phyloP scores from a whole-genome alignment of 306 rosid species.

The Cucumis sativus region DNA sequence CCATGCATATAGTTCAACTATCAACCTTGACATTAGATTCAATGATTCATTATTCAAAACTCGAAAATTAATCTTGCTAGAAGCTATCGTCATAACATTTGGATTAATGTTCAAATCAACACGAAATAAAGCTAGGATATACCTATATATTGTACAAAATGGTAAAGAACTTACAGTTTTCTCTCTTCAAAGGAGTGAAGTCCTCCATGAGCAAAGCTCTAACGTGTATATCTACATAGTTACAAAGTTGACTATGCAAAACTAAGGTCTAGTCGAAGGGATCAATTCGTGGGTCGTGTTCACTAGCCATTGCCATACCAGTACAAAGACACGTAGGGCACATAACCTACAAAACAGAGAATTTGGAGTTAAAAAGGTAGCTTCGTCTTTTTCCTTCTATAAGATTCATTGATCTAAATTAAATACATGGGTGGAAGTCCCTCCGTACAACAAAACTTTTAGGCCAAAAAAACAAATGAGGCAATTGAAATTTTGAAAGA shows the following conservation, averaged over 20 bases:
- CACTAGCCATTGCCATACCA: slow-evolving; percentile 99
- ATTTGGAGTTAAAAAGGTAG: neutral
- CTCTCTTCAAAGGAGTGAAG: neutral
- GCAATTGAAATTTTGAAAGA: neutral
- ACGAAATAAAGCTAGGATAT: neutral
- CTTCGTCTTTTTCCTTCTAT: neutral
- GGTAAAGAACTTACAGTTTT: neutral
- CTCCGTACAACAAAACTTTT: neutral
- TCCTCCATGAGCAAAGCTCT: neutral
- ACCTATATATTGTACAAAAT: neutral
- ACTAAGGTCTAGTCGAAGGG: slow-evolving; percentile 56
- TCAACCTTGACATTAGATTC: neutral
- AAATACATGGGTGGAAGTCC: neutral
- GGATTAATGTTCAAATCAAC: neutral
- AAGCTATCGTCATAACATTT: neutral
- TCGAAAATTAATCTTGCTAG: neutral
- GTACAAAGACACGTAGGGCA: slow-evolving; percentile 98
- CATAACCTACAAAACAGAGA: slow-evolving; percentile 58
- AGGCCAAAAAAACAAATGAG: too few species aligned
- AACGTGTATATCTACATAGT: neutral
- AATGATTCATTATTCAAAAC: neutral
- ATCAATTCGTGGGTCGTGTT: slow-evolving; percentile 88
- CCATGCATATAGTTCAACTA: neutral
- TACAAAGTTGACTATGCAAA: neutral
- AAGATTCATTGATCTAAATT: neutral